A percentile compares a stretch with the other conserved stretches of the same genome.
These are phyloP conservation scores for Sugiyamaella smithiae DNA, from an alignment of 805 yeast genomes.

Conservation along the genomic window DNA sequence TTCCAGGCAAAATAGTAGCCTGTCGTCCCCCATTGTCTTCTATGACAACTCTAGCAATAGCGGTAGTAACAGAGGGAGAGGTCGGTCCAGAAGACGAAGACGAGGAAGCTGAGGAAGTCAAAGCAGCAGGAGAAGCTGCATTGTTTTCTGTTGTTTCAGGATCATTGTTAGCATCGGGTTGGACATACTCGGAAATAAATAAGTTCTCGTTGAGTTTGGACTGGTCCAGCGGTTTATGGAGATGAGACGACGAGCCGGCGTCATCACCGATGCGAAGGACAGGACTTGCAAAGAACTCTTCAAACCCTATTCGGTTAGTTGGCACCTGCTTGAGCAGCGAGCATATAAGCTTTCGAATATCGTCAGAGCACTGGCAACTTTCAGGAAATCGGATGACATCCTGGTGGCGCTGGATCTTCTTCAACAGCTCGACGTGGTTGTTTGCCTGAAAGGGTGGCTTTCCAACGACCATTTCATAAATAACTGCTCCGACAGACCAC, in stretches of 20 bases:
- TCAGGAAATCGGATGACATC: slow-evolving; percentile 78
- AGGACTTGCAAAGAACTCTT: slow-evolving; percentile 78
- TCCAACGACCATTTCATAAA: slow-evolving; percentile 95
- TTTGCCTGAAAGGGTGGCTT: slow-evolving; percentile 93
- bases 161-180: background rate
- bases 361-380: slow-evolving; percentile 56
- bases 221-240: slow-evolving; percentile 52
- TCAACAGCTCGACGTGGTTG: slow-evolving; percentile 85
- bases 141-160: background rate
- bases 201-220: slow-evolving; percentile 71
- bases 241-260: background rate
- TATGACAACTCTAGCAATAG: background rate
- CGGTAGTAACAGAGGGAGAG: background rate
- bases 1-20: background rate
- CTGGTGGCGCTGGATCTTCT: slow-evolving; percentile 77
- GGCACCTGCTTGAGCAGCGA: slow-evolving; percentile 81
- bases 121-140: background rate
- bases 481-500: slow-evolving; percentile 97
- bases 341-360: slow-evolving; percentile 67
- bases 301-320: slow-evolving; percentile 80
- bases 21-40: background rate
- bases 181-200: slow-evolving; percentile 79
- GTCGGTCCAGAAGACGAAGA: background rate
- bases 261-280: slow-evolving; percentile 51
- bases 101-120: slow-evolving; percentile 1